A percentile compares a stretch with the other conserved stretches of the same genome.
Conservation (phyloP, 2,329 filamentous ascomycete genomes). For the Thelonectria rubi region DNA sequence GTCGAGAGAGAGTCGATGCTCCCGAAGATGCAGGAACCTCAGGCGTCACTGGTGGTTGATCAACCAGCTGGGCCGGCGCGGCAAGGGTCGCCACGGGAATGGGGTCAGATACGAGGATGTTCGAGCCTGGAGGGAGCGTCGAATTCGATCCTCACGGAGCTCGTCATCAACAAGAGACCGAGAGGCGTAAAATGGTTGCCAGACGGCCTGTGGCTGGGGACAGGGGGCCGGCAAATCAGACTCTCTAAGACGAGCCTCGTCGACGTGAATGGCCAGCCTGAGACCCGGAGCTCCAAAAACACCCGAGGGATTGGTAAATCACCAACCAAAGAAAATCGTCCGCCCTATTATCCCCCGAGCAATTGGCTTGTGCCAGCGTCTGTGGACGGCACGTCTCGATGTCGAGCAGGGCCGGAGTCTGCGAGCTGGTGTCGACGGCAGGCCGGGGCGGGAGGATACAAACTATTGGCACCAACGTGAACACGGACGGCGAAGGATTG, state of each 20-base stretch:
- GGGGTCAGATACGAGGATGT: conserved; percentile 26
- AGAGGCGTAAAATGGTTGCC: conserved; percentile 30
- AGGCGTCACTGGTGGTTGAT: conserved; percentile 28
- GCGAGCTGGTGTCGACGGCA: conserved; percentile 26
- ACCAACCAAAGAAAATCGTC: conserved; percentile 35
- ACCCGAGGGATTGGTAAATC: conserved; percentile 25
- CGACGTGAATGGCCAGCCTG: conserved; percentile 38
- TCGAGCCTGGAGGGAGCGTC: conserved; percentile 13
- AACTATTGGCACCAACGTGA: conserved; percentile 24
- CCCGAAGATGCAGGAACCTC: conserved; percentile 28
- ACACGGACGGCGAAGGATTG: conserved; percentile 17
- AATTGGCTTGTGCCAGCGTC: conserved; percentile 36
- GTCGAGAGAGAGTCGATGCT: conserved; percentile 21
- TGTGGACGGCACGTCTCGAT: conserved; percentile 27
- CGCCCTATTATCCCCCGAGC: conserved; percentile 34
- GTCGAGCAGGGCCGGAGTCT: conserved; percentile 19
- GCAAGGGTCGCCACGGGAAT: conserved; percentile 25
- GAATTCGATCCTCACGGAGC: conserved; percentile 31
- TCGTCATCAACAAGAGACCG: conserved; percentile 31
- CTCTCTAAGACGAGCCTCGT: conserved; percentile 28
- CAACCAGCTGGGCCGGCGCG: conserved; percentile 28
- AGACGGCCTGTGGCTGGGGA: conserved; percentile 27
- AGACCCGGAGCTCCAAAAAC: conserved; percentile 31
- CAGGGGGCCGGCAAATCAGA: conserved; percentile 43
- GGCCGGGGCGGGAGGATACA: conserved; percentile 23